These are phyloP conservation scores for Ophiocordyceps polyrhachis-furcata DNA, from an alignment of 2,329 filamentous ascomycete genomes.

Conservation along the genomic window DNA sequence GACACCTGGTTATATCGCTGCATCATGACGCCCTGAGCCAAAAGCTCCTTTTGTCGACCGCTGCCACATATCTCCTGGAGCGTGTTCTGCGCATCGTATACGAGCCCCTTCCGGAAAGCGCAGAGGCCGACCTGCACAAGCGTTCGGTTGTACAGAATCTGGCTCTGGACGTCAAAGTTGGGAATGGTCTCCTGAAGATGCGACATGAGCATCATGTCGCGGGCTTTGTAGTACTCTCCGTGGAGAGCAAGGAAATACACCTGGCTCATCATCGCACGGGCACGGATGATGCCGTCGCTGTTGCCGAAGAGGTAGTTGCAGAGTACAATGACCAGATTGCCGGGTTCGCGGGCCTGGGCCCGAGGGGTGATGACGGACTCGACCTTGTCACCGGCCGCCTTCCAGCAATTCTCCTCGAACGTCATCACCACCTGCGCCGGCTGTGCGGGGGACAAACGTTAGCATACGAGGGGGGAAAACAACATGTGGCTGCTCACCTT, in stretches of 20 bases:
- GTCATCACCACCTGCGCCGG: slow-evolving; percentile 84
- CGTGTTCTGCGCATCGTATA: slow-evolving; percentile 95
- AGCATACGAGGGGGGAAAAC: too few species aligned
- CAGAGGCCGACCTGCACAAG: slow-evolving; percentile 96
- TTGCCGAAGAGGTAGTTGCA: slow-evolving; percentile 90
- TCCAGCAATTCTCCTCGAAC: slow-evolving; percentile 89
- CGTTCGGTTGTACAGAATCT: slow-evolving; percentile 97
- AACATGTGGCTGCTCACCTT: slow-evolving; percentile 37
- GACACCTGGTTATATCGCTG: slow-evolving; percentile 93
- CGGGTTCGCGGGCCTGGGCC: slow-evolving; percentile 45
- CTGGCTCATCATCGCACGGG: slow-evolving; percentile 92
- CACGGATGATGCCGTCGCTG: slow-evolving; percentile 90
- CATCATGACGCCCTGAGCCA: slow-evolving; percentile 96
- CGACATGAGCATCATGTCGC: slow-evolving; percentile 99
- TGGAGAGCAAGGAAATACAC: slow-evolving; percentile 97
- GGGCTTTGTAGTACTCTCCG: slow-evolving; percentile 92
- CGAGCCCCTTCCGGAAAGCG: slow-evolving; percentile 88
- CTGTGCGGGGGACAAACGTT: slow-evolving; percentile 17
- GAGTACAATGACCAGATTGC: slow-evolving; percentile 62
- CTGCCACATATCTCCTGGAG: slow-evolving; percentile 97
- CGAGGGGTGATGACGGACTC: slow-evolving; percentile 72
- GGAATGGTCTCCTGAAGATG: slow-evolving; percentile 93
- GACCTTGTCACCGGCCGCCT: slow-evolving; percentile 47
- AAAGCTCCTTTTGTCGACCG: slow-evolving; percentile 90
- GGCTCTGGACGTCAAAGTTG: slow-evolving; percentile 91